phyloP scores from a whole-genome alignment of 2,329 filamentous ascomycete genomes.

The Macroventuria anomochaeta region DNA sequence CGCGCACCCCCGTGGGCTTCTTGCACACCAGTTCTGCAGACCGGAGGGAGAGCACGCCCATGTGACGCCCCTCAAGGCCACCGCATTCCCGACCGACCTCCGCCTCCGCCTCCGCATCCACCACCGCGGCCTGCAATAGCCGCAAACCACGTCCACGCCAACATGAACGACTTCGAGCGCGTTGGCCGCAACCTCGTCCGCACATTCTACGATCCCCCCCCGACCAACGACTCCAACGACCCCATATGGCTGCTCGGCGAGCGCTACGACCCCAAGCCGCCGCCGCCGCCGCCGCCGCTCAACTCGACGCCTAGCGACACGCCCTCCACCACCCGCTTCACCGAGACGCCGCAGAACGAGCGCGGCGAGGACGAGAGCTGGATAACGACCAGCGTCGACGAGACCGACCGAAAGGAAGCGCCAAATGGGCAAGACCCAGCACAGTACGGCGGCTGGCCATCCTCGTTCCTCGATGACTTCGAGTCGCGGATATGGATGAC shows the following conservation, averaged over 20 bases:
- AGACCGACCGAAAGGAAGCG: constrained; percentile 70
- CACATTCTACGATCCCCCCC: constrained; percentile 91
- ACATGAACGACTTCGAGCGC: constrained; percentile 75
- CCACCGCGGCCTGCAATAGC: constrained; percentile 16
- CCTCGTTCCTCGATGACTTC: constrained; percentile 86
- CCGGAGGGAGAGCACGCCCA: neutral
- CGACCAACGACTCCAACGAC: constrained; percentile 74
- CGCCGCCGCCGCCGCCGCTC: constrained; percentile 35
- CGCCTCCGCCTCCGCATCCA: constrained; percentile 23
- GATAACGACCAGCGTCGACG: constrained; percentile 71
- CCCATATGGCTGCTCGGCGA: constrained; percentile 84
- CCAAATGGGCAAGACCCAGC: constrained; percentile 44
- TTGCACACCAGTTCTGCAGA: no score
- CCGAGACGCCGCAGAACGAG: constrained; percentile 34
- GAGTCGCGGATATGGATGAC: constrained; percentile 96
- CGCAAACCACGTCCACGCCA: constrained; percentile 9
- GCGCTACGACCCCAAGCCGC: constrained; percentile 57
- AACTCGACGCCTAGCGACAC: constrained; percentile 28
- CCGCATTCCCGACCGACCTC: constrained; percentile 21
- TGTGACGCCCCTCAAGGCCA: constrained; percentile 11
- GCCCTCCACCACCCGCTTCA: constrained; percentile 21
- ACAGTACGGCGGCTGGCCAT: constrained; percentile 73
- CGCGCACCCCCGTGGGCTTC: no score
- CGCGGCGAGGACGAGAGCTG: constrained; percentile 54
- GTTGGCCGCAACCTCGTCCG: constrained; percentile 81